Evolutionary conservation across 768 basidiomycete genomes (phyloP), one percentile per base, ranked within the genome.

Genomic region (Suillus decipiens): DNA sequence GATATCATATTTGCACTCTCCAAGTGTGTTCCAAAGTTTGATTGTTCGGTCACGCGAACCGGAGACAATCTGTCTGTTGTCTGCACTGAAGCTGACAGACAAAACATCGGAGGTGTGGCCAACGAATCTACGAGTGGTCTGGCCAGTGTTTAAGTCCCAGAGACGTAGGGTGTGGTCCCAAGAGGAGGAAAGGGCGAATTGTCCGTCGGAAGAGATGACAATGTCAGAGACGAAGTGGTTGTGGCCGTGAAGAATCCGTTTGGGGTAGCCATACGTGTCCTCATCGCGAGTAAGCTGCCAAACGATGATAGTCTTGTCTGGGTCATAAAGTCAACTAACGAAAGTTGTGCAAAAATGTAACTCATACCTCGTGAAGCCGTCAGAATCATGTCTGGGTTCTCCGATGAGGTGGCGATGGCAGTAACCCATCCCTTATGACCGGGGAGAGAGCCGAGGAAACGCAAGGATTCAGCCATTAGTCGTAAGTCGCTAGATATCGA

Each of bases 151-250:
- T 66, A 99, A 87, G 80, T 99, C 97, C 97, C 97, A 99, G 65
- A 99, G 89, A 74, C 97, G 93, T 72, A 99, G 92, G 43, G 97
- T 99, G 84, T 99, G 96, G 82, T 99, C 97, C 97, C 97, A 99
- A 48, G 96, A 99, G 43, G 97, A 92, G 67, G 97, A 99, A 65
- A 99, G 90, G 53, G 97, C 96, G 78, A 98, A 99, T 82, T 99
- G 96, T 73, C 97, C 97, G 77, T 99, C 97, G 64, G 96, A 97
- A 64, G 96, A 98, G 78, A 98, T 96, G 72, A 97, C 96, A 71
- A 99, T 93, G 75, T 98, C 96, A 45, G 95, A 98, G 64, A 98
- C 96, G 76, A 98, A 98, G 84, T 97, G 96, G 82, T 98, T 99
- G 85, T 99, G 97, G 66, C 97, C 96, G 76, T 94, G 91, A 64